Base-by-base conservation (phyloP, 768 basidiomycete genomes). In the Naematelia aurantialba region DNA sequence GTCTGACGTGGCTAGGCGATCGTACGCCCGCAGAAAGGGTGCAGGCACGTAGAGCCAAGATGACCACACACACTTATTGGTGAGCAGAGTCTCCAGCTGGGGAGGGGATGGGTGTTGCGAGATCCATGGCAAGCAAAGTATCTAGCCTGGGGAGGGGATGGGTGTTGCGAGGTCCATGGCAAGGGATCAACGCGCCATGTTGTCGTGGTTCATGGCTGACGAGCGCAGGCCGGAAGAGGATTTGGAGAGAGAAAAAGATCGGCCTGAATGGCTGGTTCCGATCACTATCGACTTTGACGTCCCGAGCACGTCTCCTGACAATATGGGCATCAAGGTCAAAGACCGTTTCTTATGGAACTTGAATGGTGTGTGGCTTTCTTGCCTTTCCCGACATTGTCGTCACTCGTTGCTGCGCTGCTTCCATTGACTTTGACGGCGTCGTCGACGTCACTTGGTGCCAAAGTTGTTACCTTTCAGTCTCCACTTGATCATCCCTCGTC, bases 301-400 rank as follows among this genome's bases (percentile, higher is more conserved):
- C 10, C 89, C 92, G 8, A 87, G 87, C 0, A 87, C 88, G 66
- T 81, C 91, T 52, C 58, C 62, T 1, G 93, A 97, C 73, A 91
- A 88, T 11, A 89, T 91, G 11, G 88, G 88, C 0, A 89, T 89
- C 70, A 82, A 93, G 68, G 85, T 99, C 74, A 87, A 93, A 44
- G 96, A 99, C 72, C 88, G 87, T 70, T 98, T 99, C 76, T 84
- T 90, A 11, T 99, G 96, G 96, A 96, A 98, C 69, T 77, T 92
- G 47, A 85, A 90, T 73, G 94, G 80, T 80, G 55, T 50, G 78
- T 58, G 0, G 2, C 0, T 29, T 3, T 19, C 17, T 1, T 22
- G 30, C 29, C 49, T 54, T 0, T 30, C 2, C 11, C 27, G 12
- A 39, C 21, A 17, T n/a, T 31, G 11, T 2, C 12, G 8, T 8